Conservation (phyloP, 345 rosid species). For the Gossypium mustelinum region DNA sequence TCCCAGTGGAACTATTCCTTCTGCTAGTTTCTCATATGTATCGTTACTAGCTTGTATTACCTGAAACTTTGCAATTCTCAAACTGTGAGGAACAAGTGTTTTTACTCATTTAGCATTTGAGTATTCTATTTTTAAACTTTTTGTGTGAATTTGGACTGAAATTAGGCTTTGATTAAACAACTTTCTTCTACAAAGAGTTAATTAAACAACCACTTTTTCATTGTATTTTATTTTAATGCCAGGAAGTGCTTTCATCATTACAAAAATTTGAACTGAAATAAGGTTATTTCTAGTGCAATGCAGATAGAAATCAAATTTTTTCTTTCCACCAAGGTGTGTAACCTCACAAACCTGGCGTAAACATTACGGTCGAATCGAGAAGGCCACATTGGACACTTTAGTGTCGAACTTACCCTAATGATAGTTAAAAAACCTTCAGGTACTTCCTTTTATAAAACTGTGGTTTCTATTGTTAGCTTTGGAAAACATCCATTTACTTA, state of each 20-base stretch:
- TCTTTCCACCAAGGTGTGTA: constrained; percentile 23
- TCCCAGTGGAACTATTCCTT: background rate
- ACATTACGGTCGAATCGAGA: too few relatives aligned
- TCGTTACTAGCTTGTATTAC: background rate
- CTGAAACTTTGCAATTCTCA: background rate
- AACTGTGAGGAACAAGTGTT: background rate
- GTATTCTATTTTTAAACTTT: background rate
- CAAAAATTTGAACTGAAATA: background rate
- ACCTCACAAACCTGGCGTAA: too few relatives aligned
- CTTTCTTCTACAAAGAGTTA: background rate
- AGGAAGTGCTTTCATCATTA: background rate
- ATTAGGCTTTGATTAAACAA: background rate
- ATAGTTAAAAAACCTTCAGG: too few relatives aligned
- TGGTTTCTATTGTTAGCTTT: too few relatives aligned
- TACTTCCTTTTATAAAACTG: too few relatives aligned
- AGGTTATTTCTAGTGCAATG: constrained; percentile 23
- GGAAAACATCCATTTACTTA: too few relatives aligned
- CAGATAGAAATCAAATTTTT: constrained; percentile 78
- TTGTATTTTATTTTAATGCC: background rate
- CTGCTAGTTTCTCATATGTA: background rate
- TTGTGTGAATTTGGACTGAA: background rate
- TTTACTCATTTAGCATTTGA: background rate
- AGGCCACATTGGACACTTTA: too few relatives aligned
- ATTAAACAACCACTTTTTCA: background rate
- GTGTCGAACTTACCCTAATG: too few relatives aligned